Percentiles rank a stretch among this genome's conserved stretches.
Evolutionary conservation across 495 filamentous ascomycete genomes (phyloP).

Genomic region (Daldinia caldariorum): DNA sequence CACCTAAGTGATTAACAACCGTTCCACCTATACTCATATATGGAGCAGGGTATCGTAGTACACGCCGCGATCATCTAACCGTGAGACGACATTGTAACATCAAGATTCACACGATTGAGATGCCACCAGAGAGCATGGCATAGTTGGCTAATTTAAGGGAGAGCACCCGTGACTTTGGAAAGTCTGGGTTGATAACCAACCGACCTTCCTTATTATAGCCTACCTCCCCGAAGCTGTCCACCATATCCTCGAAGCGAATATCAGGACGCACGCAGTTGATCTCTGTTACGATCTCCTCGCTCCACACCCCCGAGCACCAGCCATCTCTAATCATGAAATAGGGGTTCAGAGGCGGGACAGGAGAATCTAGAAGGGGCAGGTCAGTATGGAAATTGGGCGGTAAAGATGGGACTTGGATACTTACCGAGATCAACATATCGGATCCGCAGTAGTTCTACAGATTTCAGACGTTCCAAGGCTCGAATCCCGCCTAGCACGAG

Average conservation of each 20-base stretch:
- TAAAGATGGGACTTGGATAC: slow-evolving; percentile 40
- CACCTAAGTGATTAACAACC: neutral
- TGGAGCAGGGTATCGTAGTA: neutral
- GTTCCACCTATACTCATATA: neutral
- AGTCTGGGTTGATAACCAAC: slow-evolving; percentile 58
- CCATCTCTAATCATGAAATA: slow-evolving; percentile 69
- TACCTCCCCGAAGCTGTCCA: slow-evolving; percentile 64
- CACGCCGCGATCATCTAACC: slow-evolving; percentile 8
- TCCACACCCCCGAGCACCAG: slow-evolving; percentile 74
- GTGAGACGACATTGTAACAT: slow-evolving; percentile 1
- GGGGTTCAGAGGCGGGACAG: slow-evolving; percentile 69
- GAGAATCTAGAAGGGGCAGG: slow-evolving; percentile 54
- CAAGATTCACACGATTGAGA: slow-evolving; percentile 48
- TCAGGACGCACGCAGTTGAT: slow-evolving; percentile 63
- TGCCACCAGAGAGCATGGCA: slow-evolving; percentile 53
- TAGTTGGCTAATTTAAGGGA: slow-evolving; percentile 62
- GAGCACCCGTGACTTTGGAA: slow-evolving; percentile 55
- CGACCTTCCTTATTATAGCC: slow-evolving; percentile 63
- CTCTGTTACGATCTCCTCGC: slow-evolving; percentile 66
- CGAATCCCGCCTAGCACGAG: slow-evolving; percentile 69
- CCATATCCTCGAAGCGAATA: slow-evolving; percentile 65
- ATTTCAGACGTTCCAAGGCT: slow-evolving; percentile 61
- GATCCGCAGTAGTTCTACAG: slow-evolving; percentile 68
- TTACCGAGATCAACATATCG: slow-evolving; percentile 77
- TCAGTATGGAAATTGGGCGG: slow-evolving; percentile 21